A percentile compares a stretch with the other conserved stretches of the same genome.
phyloP scores from a whole-genome alignment of 805 yeast species.

The Metschnikowia anglica region DNA sequence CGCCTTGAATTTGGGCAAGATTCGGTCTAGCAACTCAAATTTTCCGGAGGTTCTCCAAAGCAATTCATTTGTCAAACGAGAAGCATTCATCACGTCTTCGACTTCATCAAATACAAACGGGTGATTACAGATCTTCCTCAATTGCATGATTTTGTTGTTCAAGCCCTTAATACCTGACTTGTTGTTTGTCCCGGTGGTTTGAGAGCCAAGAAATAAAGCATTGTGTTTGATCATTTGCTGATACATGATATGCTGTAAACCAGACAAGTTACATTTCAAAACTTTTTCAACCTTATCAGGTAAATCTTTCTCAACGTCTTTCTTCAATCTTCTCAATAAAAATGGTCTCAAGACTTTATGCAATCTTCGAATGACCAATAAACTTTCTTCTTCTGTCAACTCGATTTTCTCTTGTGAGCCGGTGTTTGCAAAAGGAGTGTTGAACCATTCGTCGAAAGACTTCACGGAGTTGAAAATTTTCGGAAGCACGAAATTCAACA shows the following conservation, averaged over 20 bases:
- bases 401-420: slow-evolving; percentile 80
- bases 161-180: slow-evolving; percentile 72
- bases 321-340: slow-evolving; percentile 77
- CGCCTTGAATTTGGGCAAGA: slow-evolving; percentile 71
- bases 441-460: slow-evolving; percentile 87
- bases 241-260: slow-evolving; percentile 66
- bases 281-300: slow-evolving; percentile 85
- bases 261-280: slow-evolving; percentile 73
- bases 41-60: slow-evolving; percentile 81
- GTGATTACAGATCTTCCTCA: slow-evolving; percentile 82
- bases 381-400: slow-evolving; percentile 81
- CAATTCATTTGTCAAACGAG: slow-evolving; percentile 58
- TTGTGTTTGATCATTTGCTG: slow-evolving; percentile 77
- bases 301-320: slow-evolving; percentile 82
- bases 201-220: slow-evolving; percentile 64
- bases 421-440: slow-evolving; percentile 83
- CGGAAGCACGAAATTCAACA: slow-evolving; percentile 77
- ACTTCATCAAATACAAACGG: slow-evolving; percentile 86
- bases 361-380: slow-evolving; percentile 77
- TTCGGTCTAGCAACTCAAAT: slow-evolving; percentile 72
- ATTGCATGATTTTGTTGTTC: slow-evolving; percentile 81
- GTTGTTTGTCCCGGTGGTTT: slow-evolving; percentile 48
- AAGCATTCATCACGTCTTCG: slow-evolving; percentile 66
- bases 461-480: slow-evolving; percentile 82
- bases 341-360: slow-evolving; percentile 86